These are phyloP conservation scores for Pseudonectria buxi DNA, from an alignment of 2,329 filamentous ascomycete species.

Conservation along the genomic window DNA sequence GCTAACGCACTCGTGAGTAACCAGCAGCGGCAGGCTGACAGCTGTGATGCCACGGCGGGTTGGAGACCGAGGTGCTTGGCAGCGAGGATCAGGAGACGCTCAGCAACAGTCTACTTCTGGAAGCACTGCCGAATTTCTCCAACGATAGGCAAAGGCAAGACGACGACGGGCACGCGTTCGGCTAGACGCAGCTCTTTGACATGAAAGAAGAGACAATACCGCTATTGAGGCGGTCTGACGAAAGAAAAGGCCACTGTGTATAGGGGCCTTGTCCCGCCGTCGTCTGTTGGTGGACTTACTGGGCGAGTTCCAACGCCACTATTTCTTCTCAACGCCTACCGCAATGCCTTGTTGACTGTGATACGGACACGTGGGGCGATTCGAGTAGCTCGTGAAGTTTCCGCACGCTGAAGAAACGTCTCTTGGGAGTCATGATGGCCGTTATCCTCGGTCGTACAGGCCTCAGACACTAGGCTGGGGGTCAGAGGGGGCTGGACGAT, in stretches of 20 bases:
- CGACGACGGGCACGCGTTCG: conserved; percentile 3
- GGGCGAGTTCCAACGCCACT: conserved; percentile 7
- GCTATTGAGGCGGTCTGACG: conserved; percentile 5
- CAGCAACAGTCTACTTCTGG: conserved; percentile 12
- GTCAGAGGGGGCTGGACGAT: conserved; percentile 16
- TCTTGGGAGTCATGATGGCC: conserved; percentile 9
- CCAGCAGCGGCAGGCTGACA: conserved; percentile 20
- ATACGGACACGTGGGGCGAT: conserved; percentile 20
- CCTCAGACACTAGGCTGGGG: conserved; percentile 16
- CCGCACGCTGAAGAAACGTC: not conserved
- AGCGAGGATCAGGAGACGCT: not conserved
- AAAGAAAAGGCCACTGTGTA: not conserved
- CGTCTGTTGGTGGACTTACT: conserved; percentile 1
- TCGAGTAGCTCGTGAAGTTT: conserved; percentile 9
- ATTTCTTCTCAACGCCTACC: conserved; percentile 5
- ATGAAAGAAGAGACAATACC: conserved; percentile 1
- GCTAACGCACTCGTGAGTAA: conserved; percentile 30
- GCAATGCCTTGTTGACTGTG: conserved; percentile 14
- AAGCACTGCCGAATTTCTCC: conserved; percentile 11
- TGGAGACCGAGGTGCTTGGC: conserved; percentile 2
- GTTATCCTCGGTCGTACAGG: conserved; percentile 16
- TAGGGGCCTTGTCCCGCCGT: conserved; percentile 3
- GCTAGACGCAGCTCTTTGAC: conserved; percentile 14
- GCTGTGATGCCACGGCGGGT: conserved; percentile 8
- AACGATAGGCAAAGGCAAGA: conserved; percentile 10